phyloP scores from a whole-genome alignment of 768 basidiomycete species.

The Candolleomyces aberdarensis region DNA sequence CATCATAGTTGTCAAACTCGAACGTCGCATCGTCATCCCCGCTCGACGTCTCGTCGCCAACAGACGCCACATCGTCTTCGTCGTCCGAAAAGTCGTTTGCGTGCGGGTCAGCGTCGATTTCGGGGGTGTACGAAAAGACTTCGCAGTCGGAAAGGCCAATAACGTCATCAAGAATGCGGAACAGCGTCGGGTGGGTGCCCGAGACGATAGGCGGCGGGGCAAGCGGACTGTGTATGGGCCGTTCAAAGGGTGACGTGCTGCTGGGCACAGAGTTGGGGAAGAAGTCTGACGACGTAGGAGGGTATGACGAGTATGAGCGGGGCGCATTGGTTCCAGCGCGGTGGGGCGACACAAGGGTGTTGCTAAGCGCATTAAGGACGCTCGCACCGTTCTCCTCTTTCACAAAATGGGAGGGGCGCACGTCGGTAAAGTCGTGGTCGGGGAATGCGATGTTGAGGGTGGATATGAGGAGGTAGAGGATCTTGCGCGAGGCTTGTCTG shows the following conservation, averaged over 20 bases:
- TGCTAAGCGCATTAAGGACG: conserved; percentile 83
- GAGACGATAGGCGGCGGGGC: conserved; percentile 71
- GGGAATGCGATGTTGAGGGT: conserved; percentile 97
- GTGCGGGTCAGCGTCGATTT: conserved; percentile 93
- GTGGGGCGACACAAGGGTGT: conserved; percentile 73
- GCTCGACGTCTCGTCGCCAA: conserved; percentile 66
- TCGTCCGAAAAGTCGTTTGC: conserved; percentile 78
- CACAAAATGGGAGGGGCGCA: conserved; percentile 86
- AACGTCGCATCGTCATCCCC: conserved; percentile 71
- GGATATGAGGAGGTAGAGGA: conserved; percentile 92
- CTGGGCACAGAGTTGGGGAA: conserved; percentile 75
- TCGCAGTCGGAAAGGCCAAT: conserved; percentile 91
- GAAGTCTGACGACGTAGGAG: conserved; percentile 66
- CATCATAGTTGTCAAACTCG: conserved; percentile 79
- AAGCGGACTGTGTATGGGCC: conserved; percentile 57
- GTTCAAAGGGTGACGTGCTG: conserved; percentile 65
- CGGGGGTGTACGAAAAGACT: conserved; percentile 91
- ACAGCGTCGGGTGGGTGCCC: conserved; percentile 86
- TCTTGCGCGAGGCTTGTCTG: conserved; percentile 82
- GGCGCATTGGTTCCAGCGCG: conserved; percentile 65
- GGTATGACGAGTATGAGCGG: conserved; percentile 84
- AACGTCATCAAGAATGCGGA: conserved; percentile 84
- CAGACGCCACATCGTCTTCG: conserved; percentile 68
- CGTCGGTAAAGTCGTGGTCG: conserved; percentile 94
- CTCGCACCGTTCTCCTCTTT: conserved; percentile 76